Conservation (phyloP, 495 filamentous ascomycete species). For the Penicillium simplicissimum region DNA sequence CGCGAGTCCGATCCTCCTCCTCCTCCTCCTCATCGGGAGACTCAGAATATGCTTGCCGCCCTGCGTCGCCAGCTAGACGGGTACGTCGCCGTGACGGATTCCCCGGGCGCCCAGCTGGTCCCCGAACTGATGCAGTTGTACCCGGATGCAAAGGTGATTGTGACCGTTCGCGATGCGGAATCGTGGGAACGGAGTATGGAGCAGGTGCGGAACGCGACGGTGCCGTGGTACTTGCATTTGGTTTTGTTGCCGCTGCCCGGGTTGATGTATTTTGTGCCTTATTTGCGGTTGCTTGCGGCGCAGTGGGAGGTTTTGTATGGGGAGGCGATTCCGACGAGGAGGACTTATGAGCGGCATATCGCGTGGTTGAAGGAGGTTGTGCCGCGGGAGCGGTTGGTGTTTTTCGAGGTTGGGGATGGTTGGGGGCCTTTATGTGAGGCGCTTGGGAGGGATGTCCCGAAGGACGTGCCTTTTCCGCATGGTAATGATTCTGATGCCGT, state of each 20-base stretch:
- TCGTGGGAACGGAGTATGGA: slow-evolving; percentile 28
- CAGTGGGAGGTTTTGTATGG: slow-evolving; percentile 28
- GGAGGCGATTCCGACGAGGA: slow-evolving; percentile 6
- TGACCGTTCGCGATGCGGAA: slow-evolving; percentile 26
- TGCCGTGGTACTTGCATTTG: slow-evolving; percentile 20
- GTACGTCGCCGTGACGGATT: slow-evolving; percentile 54
- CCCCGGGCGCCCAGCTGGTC: slow-evolving; percentile 28
- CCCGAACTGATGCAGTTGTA: slow-evolving; percentile 32
- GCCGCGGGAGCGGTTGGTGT: slow-evolving; percentile 45
- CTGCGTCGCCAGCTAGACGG: slow-evolving; percentile 48
- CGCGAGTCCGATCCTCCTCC: not conserved
- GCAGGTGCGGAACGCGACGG: slow-evolving; percentile 11
- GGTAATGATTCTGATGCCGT: slow-evolving; percentile 32
- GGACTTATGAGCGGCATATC: slow-evolving; percentile 27
- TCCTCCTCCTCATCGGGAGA: too few relatives aligned
- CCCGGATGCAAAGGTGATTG: slow-evolving; percentile 33
- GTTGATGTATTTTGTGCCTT: slow-evolving; percentile 27
- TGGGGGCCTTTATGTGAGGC: slow-evolving; percentile 54
- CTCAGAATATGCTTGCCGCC: slow-evolving; percentile 61
- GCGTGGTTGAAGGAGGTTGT: slow-evolving; percentile 40
- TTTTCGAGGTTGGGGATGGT: slow-evolving; percentile 49
- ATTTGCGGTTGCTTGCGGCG: slow-evolving; percentile 12
- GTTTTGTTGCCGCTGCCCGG: slow-evolving; percentile 30
- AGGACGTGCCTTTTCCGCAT: slow-evolving; percentile 40
- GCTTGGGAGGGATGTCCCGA: slow-evolving; percentile 44